These are phyloP conservation scores for Coffea humblotiana DNA, from an alignment of 305 asterid species.

Conservation along the genomic window DNA sequence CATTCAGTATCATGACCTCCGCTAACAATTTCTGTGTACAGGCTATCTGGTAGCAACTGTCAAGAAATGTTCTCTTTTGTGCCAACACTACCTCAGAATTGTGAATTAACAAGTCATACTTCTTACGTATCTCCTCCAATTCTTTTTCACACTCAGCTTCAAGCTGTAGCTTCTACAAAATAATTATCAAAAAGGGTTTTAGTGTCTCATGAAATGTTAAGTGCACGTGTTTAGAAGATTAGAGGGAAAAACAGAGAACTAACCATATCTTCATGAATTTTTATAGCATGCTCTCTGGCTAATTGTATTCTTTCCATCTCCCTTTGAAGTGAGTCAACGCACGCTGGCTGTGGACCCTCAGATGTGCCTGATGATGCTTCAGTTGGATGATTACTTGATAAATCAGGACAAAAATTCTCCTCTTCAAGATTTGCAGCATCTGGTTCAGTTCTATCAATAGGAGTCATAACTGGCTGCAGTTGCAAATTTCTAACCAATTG, in stretches of 20 bases:
- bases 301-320: slow-evolving; percentile 47
- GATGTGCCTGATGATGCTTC: slow-evolving; percentile 25
- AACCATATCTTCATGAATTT: slow-evolving; percentile 51
- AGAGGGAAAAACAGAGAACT: slow-evolving; percentile 11
- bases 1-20: slow-evolving; percentile 35
- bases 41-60: slow-evolving; percentile 30
- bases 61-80: slow-evolving; percentile 33
- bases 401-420: slow-evolving; percentile 13
- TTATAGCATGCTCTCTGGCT: slow-evolving; percentile 32
- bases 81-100: slow-evolving; percentile 35
- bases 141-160: slow-evolving; percentile 42
- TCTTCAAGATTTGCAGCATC: slow-evolving; percentile 14
- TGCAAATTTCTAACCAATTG: slow-evolving; percentile 15
- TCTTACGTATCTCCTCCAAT: slow-evolving; percentile 40
- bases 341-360: slow-evolving; percentile 28
- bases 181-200: background rate
- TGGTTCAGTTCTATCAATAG: slow-evolving; percentile 2
- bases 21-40: slow-evolving; percentile 38
- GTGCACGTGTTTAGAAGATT: background rate
- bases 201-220: slow-evolving; percentile 9
- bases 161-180: slow-evolving; percentile 41
- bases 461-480: background rate
- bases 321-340: slow-evolving; percentile 30
- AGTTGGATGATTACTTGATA: background rate
- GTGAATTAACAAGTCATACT: slow-evolving; percentile 45